These are phyloP conservation scores for Echria macrotheca DNA, from an alignment of 495 filamentous ascomycete genomes.

Conservation along the genomic window DNA sequence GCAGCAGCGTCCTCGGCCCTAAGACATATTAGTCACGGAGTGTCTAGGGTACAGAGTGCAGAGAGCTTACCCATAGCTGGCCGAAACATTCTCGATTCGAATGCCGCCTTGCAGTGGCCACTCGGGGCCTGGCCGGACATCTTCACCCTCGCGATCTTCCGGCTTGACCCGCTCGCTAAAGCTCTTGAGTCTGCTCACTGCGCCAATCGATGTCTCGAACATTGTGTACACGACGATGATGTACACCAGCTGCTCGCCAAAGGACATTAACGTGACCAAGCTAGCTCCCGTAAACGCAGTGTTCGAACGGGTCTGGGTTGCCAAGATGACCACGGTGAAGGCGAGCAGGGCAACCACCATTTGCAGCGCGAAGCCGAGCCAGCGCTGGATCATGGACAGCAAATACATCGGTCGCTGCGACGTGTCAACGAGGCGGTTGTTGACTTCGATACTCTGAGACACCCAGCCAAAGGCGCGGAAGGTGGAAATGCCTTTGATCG, in stretches of 20 bases:
- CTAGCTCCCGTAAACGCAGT: conserved; percentile 28
- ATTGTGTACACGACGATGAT: conserved; percentile 33
- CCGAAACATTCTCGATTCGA: conserved; percentile 19
- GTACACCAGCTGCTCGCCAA: conserved; percentile 16
- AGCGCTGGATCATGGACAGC: conserved; percentile 49
- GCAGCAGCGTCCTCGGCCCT: neutral
- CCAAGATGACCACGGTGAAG: conserved; percentile 28
- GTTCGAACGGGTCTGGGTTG: conserved; percentile 19
- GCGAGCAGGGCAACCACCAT: conserved; percentile 41
- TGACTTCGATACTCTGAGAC: conserved; percentile 38
- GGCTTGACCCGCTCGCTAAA: conserved; percentile 31
- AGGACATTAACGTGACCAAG: conserved; percentile 23
- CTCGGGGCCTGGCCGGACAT: conserved; percentile 17
- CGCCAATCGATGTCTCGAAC: conserved; percentile 50
- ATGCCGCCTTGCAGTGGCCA: conserved; percentile 23
- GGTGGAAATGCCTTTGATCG: conserved; percentile 42
- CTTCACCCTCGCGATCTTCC: conserved; percentile 16
- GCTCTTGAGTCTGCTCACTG: conserved; percentile 38
- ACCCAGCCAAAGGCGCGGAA: conserved; percentile 48
- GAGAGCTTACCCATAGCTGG: conserved; percentile 18
- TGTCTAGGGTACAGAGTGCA: neutral
- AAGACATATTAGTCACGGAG: neutral
- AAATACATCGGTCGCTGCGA: conserved; percentile 46
- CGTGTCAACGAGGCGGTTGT: conserved; percentile 48
- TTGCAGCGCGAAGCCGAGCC: conserved; percentile 46